Conservation (phyloP, 371 early-diverging fungal genomes). For the Rhizopus microsporus region DNA sequence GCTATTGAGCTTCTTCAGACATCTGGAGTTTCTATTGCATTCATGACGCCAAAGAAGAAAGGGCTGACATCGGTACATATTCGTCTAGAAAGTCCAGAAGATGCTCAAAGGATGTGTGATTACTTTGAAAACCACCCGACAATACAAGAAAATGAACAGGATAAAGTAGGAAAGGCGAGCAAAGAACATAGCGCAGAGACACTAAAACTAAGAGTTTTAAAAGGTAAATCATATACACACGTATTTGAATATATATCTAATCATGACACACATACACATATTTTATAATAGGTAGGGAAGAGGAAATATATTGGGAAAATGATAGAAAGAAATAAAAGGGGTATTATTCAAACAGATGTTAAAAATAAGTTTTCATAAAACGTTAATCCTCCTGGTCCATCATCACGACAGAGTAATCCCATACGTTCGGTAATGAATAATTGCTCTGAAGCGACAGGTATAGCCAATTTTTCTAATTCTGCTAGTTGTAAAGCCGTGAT, state of each 20-base stretch:
- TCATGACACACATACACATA: background rate
- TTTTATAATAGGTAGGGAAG: constrained; percentile 22
- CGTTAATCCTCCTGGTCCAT: constrained; percentile 77
- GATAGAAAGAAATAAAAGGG: constrained; percentile 7
- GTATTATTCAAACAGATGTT: constrained; percentile 1
- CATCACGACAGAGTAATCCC: constrained; percentile 85
- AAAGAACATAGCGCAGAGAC: background rate
- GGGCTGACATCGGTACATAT: constrained; percentile 27
- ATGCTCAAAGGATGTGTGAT: constrained; percentile 23
- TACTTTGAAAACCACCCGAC: constrained; percentile 28
- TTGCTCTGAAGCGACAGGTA: constrained; percentile 75
- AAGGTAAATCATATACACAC: constrained; percentile 5
- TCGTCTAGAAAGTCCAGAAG: constrained; percentile 30
- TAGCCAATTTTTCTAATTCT: constrained; percentile 62
- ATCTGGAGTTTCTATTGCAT: constrained; percentile 34
- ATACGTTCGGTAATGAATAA: constrained; percentile 75
- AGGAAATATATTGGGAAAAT: constrained; percentile 35
- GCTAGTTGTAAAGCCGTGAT: constrained; percentile 74
- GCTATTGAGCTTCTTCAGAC: constrained; percentile 25
- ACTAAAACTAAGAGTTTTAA: constrained; percentile 14
- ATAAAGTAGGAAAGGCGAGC: constrained; percentile 22
- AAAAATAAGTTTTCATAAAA: constrained; percentile 78
- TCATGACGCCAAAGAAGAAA: constrained; percentile 33
- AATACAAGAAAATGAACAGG: constrained; percentile 28
- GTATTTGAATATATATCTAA: background rate